phyloP scores from a whole-genome alignment of 1,284 basidiomycete species.

The Heterobasidion annosum region DNA sequence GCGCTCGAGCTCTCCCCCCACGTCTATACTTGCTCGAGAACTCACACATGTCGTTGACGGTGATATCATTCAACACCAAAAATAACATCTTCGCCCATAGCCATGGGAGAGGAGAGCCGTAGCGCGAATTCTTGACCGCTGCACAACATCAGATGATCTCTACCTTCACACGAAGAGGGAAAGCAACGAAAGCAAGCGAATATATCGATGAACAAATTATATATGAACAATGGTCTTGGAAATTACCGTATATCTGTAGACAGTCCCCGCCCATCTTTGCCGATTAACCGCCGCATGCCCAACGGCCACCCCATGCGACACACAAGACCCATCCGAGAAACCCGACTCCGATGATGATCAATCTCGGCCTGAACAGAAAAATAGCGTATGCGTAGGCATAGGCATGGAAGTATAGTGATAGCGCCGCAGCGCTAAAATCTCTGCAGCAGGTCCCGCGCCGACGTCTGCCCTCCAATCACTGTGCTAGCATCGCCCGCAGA shows the following conservation, averaged over 20 bases:
- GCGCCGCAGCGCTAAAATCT: constrained; percentile 4
- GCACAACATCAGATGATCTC: too few relatives aligned
- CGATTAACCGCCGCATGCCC: too few relatives aligned
- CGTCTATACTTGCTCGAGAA: too few relatives aligned
- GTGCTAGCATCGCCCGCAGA: background rate
- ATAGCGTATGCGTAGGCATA: background rate
- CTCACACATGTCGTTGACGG: too few relatives aligned
- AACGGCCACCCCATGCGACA: too few relatives aligned
- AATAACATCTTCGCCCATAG: too few relatives aligned
- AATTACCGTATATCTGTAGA: background rate
- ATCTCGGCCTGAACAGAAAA: background rate
- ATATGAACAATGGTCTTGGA: background rate
- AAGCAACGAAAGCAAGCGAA: background rate
- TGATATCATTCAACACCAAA: too few relatives aligned
- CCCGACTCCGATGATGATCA: background rate
- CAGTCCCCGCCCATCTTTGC: background rate
- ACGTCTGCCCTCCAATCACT: background rate
- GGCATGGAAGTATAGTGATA: background rate
- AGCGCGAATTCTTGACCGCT: too few relatives aligned
- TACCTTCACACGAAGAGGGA: background rate
- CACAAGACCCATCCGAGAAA: background rate
- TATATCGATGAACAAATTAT: background rate
- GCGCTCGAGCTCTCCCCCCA: too few relatives aligned
- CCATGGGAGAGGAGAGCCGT: too few relatives aligned
- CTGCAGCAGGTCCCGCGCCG: constrained; percentile 9